Evolutionary conservation across 345 rosid genomes (phyloP).

Genomic region (Passiflora organensis): DNA sequence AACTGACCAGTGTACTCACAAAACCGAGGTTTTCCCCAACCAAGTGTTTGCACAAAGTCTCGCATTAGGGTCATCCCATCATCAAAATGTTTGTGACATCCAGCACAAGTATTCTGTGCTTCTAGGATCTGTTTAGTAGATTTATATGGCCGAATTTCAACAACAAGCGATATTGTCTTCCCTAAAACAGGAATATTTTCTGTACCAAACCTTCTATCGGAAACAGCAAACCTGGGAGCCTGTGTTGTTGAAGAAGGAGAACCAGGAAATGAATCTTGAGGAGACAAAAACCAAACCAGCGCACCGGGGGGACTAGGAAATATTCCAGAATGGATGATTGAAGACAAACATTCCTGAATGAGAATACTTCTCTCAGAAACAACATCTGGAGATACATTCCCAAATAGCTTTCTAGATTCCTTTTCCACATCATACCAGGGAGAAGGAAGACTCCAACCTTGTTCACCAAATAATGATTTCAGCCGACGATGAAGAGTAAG

Average conservation of each 20-base stretch:
- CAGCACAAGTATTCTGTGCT: constrained; percentile 82
- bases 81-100: constrained; percentile 85
- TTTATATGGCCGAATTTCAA: constrained; percentile 62
- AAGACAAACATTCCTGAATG: constrained; percentile 75
- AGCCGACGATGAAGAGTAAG: constrained; percentile 70
- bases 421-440: constrained; percentile 76
- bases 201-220: constrained; percentile 28
- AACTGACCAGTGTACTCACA: constrained; percentile 90
- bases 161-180: constrained; percentile 77
- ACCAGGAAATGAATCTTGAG: constrained; percentile 53
- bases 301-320: constrained; percentile 60
- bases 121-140: constrained; percentile 72
- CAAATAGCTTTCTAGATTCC: constrained; percentile 80
- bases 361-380: constrained; percentile 79
- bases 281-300: constrained; percentile 66
- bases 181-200: constrained; percentile 52
- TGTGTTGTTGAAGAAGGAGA: constrained; percentile 36
- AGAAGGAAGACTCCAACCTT: constrained; percentile 82
- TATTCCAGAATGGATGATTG: constrained; percentile 54
- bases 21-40: constrained; percentile 89
- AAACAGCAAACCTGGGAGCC: constrained; percentile 26
- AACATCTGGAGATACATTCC: constrained; percentile 76
- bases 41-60: constrained; percentile 70
- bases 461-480: constrained; percentile 63
- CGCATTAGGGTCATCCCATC: constrained; percentile 60